These are phyloP conservation scores for Rhynchosporium secalis DNA, from an alignment of 2,329 filamentous ascomycete genomes.

Conservation along the genomic window DNA sequence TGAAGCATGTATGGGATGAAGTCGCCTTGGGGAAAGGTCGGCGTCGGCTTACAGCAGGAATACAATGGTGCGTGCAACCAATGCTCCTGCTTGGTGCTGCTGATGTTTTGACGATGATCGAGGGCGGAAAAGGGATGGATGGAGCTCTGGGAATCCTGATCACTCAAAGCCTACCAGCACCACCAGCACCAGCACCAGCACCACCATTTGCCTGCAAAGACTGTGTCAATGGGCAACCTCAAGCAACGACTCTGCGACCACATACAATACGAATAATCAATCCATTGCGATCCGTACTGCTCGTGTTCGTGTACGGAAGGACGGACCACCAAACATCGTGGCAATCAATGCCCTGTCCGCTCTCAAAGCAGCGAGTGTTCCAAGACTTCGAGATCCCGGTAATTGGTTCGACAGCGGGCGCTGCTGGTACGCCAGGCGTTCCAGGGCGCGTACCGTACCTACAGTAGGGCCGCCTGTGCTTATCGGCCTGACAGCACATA, in stretches of 20 bases:
- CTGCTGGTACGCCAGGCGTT: slow-evolving; percentile 35
- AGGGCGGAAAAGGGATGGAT: too few relatives aligned
- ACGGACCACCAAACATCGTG: slow-evolving; percentile 5
- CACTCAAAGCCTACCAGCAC: slow-evolving; percentile 2
- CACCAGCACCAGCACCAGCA: too few relatives aligned
- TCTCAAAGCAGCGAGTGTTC: slow-evolving; percentile 37
- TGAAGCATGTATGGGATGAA: background rate
- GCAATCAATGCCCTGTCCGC: background rate
- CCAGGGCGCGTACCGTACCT: slow-evolving; percentile 34
- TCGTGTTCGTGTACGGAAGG: background rate
- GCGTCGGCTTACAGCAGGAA: too few relatives aligned
- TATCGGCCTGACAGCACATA: background rate
- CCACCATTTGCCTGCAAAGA: slow-evolving; percentile 5
- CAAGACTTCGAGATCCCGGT: slow-evolving; percentile 26
- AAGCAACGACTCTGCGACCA: slow-evolving; percentile 17
- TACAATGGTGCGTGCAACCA: too few relatives aligned
- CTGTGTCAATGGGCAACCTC: slow-evolving; percentile 11
- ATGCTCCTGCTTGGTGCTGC: too few relatives aligned
- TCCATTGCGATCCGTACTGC: slow-evolving; percentile 3
- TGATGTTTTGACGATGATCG: too few relatives aligned
- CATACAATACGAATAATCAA: background rate
- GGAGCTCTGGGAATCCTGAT: slow-evolving; percentile 1
- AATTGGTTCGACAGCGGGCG: slow-evolving; percentile 31
- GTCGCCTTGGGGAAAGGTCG: background rate
- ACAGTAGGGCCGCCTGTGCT: slow-evolving; percentile 8